Evolutionary conservation across 805 yeast genomes (phyloP), one percentile per base, ranked within the genome.

Genomic region (Candida sonorensis): DNA sequence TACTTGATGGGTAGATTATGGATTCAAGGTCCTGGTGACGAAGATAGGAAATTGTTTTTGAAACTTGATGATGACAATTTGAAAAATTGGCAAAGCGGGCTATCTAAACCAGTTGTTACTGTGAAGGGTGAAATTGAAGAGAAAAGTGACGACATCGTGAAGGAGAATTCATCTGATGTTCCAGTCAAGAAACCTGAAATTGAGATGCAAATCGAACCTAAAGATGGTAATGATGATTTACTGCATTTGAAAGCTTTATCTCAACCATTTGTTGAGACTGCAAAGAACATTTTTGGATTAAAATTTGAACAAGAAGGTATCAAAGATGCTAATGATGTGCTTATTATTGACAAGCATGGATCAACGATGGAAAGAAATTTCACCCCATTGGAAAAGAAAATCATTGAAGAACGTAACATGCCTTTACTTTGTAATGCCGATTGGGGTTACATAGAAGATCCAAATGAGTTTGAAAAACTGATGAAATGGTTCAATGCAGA

Each of bases 1-100:
- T 85, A 80, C 48, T 64, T 39, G 29, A 35, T 48, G 49, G 44
- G 49, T 7, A 26, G 49, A 13, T 29, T 44, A 18, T 44, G 49
- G 92, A 69, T 92, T 3, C 97, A 87, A 55, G 98, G 98, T 0
- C 97, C 97, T 1, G 48, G 66, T 50, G 55, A 57, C 19, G 64
- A 60, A 32, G 79, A 74, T 47, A 38, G 67, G 26, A 34, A 38
- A 10, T 29, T 24, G 16, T 47, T 31, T 23, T 40, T 54, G 42
- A 37, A 44, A 17, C 33, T 50, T 15, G 34, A 38, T 3, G 64
- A 61, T 18, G 77, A 71, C 13, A 72, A 69, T 24, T 42, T 65
- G 4, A 48, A 55, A 13, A 36, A 33, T n/a, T 51, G 61, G 57
- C 40, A 41, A n/a, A n/a, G n/a, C n/a, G n/a, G n/a, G n/a, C n/a